Evolutionary conservation across 2,329 filamentous ascomycete genomes (phyloP), one percentile per base, ranked within the genome.

Genomic region (Pezizomycotina sp.): DNA sequence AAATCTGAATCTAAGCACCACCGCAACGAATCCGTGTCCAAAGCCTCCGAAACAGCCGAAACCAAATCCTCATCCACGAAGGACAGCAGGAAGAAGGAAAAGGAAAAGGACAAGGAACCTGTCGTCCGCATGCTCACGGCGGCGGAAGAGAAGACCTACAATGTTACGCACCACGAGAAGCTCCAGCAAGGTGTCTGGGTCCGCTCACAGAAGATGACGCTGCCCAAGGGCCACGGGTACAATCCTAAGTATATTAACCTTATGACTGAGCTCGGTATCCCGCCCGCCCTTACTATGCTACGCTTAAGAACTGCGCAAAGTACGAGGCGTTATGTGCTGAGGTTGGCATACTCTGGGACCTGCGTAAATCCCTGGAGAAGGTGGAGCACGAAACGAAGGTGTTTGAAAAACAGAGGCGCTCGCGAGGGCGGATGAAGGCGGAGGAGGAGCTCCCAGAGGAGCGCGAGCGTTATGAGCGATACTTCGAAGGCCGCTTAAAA

Each of bases 171-270:
- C 47, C 77, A 86, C 54, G 86, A 95, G 37, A 78, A 86, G 18
- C 66, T 93, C 24, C 74, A 77, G 2, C 77, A 76, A 6, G 86
- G 89, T 5, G 80, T 92, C 22, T 77, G 80, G 9, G 95, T 95
- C 66, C 79, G 86, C 8, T 82, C 82, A 18, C 79, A 86, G 50
- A 76, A 72, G 55, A 70, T 86, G 40, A 74, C 76, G 48, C 83
- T 83, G 56, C 69, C 81, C 15, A 76, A 82, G 37, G 72, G 74
- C 23, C 77, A 77, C 46, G 84, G 84, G 60, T 77, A 70, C 10
- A 71, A 75, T 35, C 70, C 77, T 43, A 78, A 84, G 54, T 79
- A 80, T 47, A 59, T 71, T 43, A 77, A 79, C 46, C 83, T 89
- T 46, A 68, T 89, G 15, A 65, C 64, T 26, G 76, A 83, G 55